phyloP scores from a whole-genome alignment of 495 filamentous ascomycete genomes.

The Oidiodendron maius region DNA sequence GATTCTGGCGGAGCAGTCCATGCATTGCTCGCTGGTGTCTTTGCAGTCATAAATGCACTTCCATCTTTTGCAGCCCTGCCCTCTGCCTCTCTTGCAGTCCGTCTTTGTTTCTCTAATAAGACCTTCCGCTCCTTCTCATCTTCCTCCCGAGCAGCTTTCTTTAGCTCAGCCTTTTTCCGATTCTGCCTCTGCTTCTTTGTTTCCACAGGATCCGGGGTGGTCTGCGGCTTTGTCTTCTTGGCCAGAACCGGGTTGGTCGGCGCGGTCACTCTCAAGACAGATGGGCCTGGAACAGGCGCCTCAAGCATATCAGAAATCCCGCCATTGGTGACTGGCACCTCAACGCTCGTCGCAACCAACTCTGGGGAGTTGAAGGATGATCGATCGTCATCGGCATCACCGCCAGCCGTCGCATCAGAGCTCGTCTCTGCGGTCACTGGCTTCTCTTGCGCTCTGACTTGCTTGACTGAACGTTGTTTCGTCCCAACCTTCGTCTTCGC shows the following conservation, averaged over 20 bases:
- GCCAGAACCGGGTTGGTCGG: slow-evolving; percentile 51
- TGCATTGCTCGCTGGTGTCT: slow-evolving; percentile 44
- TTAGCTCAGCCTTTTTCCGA: slow-evolving; percentile 70
- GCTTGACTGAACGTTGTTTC: slow-evolving; percentile 44
- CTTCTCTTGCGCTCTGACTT: slow-evolving; percentile 42
- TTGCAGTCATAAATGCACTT: slow-evolving; percentile 46
- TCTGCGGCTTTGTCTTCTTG: slow-evolving; percentile 57
- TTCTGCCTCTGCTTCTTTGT: slow-evolving; percentile 92
- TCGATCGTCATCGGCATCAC: slow-evolving; percentile 77
- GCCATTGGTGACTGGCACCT: slow-evolving; percentile 31
- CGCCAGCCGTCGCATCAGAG: slow-evolving; percentile 47
- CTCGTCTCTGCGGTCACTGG: slow-evolving; percentile 14
- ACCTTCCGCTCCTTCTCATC: slow-evolving; percentile 67
- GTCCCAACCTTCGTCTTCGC: slow-evolving; percentile 45
- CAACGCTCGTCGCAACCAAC: slow-evolving; percentile 39
- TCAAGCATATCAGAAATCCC: slow-evolving; percentile 89
- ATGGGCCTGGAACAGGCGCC: slow-evolving; percentile 58
- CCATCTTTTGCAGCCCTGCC: slow-evolving; percentile 72
- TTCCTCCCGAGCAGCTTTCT: slow-evolving; percentile 63
- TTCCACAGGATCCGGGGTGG: slow-evolving; percentile 48
- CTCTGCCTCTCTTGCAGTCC: slow-evolving; percentile 71
- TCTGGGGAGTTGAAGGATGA: slow-evolving; percentile 59
- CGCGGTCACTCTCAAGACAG: slow-evolving; percentile 69
- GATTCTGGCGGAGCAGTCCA: slow-evolving; percentile 40
- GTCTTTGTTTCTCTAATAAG: slow-evolving; percentile 71